Evolutionary conservation across 306 rosid species (phyloP), one percentile per base, ranked within the genome.

Genomic region (Vigna hirtella): DNA sequence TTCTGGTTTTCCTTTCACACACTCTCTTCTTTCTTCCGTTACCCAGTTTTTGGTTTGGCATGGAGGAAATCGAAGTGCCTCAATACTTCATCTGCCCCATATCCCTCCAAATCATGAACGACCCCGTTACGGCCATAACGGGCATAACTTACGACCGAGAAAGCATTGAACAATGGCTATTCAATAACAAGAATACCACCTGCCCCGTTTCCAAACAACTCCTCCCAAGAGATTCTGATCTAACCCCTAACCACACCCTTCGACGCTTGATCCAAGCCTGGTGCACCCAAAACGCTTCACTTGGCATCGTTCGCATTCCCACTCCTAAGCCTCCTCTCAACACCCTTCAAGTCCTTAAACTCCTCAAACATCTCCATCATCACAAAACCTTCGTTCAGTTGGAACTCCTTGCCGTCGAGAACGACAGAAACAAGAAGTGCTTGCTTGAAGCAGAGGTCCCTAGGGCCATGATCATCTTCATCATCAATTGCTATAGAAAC

Each of bases 141-240:
- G 97, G 97, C n/a, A 92, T 92, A 56, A 90, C 97, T 9, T 92
- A 92, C 34, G 93, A 92, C 22, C 48, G 97, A 4, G 93, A 88
- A 1, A 87, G 83, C 89, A 92, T 92, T 4, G 97, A 92, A 59
- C 86, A 83, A 5, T 92, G 97, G 97, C 67, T 92, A 42, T 84
- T 86, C 89, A 18, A 51, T 0, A 36, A 74, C 76, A 80, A 80
- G 43, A 86, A 87, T 82, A 77, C 63, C 3, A 83, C 87, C 16
- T 92, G 97, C 53, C 97, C 97, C 0, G 90, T 90, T 2, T 83
- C 93, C 53, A 86, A 90, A 40, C 88, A 84, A 58, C 85, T 78
- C n/a, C 70, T 92, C 3, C 88, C 88, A 0, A 66, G 0, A 47
- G 74, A 81, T 56, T 81, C 90, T 20, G 88, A 87, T 17, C 62